Conservation (phyloP, 352 stramenopile genomes). For the Globisporangium irregulare region DNA sequence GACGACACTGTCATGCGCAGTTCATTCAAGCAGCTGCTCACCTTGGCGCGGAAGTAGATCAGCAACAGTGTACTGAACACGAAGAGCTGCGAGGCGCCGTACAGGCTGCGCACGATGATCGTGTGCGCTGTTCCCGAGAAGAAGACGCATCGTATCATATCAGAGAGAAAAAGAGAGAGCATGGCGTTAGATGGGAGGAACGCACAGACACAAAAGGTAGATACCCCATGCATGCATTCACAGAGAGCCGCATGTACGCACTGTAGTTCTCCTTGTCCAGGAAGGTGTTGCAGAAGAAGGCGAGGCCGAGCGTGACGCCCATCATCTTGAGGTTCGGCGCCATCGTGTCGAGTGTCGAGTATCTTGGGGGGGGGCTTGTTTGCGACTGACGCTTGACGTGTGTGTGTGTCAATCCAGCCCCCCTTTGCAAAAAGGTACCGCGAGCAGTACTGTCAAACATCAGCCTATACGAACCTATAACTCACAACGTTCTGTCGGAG, state of each 20-base stretch:
- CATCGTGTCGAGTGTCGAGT: slow-evolving; percentile 26
- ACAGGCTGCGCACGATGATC: slow-evolving; percentile 47
- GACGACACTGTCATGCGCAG: not conserved
- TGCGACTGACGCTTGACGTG: not conserved
- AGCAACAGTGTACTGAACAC: slow-evolving; percentile 57
- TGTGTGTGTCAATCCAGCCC: not conserved
- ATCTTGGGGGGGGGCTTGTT: not conserved
- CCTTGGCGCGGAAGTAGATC: slow-evolving; percentile 63
- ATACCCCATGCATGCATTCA: not conserved
- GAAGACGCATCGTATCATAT: not conserved
- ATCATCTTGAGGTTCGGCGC: slow-evolving; percentile 81
- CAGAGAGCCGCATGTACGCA: slow-evolving; percentile 24
- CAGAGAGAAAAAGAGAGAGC: not conserved
- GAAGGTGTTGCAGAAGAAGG: slow-evolving; percentile 59
- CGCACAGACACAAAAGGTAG: not conserved
- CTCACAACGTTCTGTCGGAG: too few relatives aligned
- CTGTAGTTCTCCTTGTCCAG: slow-evolving; percentile 60
- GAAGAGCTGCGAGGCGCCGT: slow-evolving; percentile 62
- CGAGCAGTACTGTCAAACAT: not conserved
- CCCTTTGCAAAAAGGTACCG: not conserved
- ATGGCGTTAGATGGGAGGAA: not conserved
- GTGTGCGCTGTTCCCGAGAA: slow-evolving; percentile 56
- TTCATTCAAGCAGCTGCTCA: slow-evolving; percentile 12
- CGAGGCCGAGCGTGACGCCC: slow-evolving; percentile 61
- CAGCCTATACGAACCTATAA: too few relatives aligned